These are phyloP conservation scores for Cadophora sp. DNA, from an alignment of 2,329 filamentous ascomycete species.

Conservation along the genomic window DNA sequence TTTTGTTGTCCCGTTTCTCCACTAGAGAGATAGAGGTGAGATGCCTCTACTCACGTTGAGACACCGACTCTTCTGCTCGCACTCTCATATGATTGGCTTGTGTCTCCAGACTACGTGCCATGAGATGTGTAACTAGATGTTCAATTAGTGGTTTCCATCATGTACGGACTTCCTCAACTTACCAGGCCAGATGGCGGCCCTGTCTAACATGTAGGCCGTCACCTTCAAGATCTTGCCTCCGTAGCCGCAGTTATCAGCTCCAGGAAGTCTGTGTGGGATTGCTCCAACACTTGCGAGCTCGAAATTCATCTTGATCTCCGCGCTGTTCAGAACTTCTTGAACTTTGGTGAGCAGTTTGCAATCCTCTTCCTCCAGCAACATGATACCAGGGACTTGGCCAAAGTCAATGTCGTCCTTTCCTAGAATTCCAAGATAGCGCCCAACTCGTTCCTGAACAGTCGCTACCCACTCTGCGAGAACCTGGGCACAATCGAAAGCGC, in stretches of 20 bases:
- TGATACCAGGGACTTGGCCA: slow-evolving; percentile 80
- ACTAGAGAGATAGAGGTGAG: background rate
- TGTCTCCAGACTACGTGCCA: slow-evolving; percentile 69
- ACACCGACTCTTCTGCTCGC: slow-evolving; percentile 55
- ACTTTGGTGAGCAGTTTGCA: slow-evolving; percentile 84
- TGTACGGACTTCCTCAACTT: slow-evolving; percentile 45
- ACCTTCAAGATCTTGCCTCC: slow-evolving; percentile 84
- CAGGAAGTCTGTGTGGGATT: slow-evolving; percentile 60
- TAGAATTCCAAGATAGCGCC: slow-evolving; percentile 84
- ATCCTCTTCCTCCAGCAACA: slow-evolving; percentile 92
- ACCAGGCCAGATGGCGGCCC: slow-evolving; percentile 93
- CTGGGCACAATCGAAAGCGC: slow-evolving; percentile 91
- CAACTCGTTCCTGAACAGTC: slow-evolving; percentile 93
- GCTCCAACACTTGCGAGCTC: slow-evolving; percentile 61
- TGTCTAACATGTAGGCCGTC: slow-evolving; percentile 86
- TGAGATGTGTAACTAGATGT: slow-evolving; percentile 68
- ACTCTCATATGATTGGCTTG: slow-evolving; percentile 69
- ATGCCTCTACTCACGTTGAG: slow-evolving; percentile 36
- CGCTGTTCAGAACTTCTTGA: slow-evolving; percentile 75
- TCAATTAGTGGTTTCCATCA: slow-evolving; percentile 1
- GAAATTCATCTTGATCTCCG: slow-evolving; percentile 79
- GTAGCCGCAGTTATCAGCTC: slow-evolving; percentile 73
- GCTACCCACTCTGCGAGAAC: slow-evolving; percentile 94
- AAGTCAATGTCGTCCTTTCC: slow-evolving; percentile 84
- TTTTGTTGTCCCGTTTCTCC: slow-evolving; percentile 13